Conservation (phyloP, 23 red algal genomes). For the Porphyridium purpureum region DNA sequence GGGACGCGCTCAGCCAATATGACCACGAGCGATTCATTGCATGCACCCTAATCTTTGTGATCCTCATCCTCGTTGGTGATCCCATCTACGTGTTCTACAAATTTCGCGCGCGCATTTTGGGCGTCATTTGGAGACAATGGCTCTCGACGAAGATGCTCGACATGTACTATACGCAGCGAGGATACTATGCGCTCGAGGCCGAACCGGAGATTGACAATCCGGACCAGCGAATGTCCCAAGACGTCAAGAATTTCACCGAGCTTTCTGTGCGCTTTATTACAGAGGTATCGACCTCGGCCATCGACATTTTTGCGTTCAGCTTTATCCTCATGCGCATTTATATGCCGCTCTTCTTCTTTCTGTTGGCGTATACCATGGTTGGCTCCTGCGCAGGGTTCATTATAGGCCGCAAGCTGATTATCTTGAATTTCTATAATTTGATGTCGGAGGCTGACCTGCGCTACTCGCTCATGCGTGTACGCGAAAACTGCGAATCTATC, state of each 20-base stretch:
- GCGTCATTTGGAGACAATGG: constrained; percentile 76
- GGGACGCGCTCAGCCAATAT: too few species aligned
- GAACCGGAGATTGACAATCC: constrained; percentile 67
- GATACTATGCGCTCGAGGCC: constrained; percentile 58
- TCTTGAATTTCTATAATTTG: constrained; percentile 58
- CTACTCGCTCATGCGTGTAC: constrained; percentile 59
- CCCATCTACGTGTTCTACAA: constrained; percentile 52
- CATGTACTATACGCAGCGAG: constrained; percentile 59
- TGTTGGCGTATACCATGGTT: constrained; percentile 44
- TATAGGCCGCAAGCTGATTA: constrained; percentile 53
- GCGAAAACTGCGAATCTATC: constrained; percentile 86
- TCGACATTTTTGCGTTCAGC: constrained; percentile 74
- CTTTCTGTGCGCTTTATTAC: constrained; percentile 58
- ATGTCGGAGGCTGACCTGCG: constrained; percentile 83
- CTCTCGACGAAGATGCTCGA: constrained; percentile 36
- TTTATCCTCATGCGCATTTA: constrained; percentile 80
- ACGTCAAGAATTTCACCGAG: constrained; percentile 65
- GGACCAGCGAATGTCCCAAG: constrained; percentile 80
- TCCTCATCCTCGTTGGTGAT: constrained; percentile 34
- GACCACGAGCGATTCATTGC: too few species aligned
- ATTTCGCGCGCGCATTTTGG: constrained; percentile 54
- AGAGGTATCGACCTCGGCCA: constrained; percentile 43
- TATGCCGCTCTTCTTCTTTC: constrained; percentile 50
- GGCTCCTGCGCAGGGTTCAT: constrained; percentile 32
- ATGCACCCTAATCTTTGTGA: constrained; percentile 45